Conservation (phyloP, 352 stramenopile species). For the Aphanomyces stellatus region DNA sequence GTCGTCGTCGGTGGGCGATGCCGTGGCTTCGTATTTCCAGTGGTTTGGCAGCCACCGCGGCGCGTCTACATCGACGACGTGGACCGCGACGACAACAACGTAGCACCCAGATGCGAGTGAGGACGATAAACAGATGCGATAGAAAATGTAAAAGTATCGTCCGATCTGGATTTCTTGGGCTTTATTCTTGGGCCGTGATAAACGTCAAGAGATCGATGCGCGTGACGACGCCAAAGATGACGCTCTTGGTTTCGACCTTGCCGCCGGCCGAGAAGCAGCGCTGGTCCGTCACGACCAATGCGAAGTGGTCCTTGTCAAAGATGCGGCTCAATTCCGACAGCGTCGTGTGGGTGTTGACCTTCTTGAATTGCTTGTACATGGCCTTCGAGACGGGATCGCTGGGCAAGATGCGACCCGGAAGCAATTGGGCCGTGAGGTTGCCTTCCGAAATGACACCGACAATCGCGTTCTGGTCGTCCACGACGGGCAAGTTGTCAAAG, state of each 20-base stretch:
- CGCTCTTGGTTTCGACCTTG: slow-evolving; percentile 59
- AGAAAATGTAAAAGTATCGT: too few relatives aligned
- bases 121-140: too few relatives aligned
- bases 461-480: slow-evolving; percentile 81
- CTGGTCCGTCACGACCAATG: slow-evolving; percentile 91
- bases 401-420: slow-evolving; percentile 78
- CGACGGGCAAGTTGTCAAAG: slow-evolving; percentile 73
- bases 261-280: slow-evolving; percentile 80
- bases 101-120: too few relatives aligned
- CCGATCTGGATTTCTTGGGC: too few relatives aligned
- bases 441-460: slow-evolving; percentile 94
- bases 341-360: slow-evolving; percentile 85
- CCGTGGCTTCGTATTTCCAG: too few relatives aligned
- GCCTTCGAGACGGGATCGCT: slow-evolving; percentile 84
- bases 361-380: slow-evolving; percentile 96
- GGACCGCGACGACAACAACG: too few relatives aligned
- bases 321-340: slow-evolving; percentile 89
- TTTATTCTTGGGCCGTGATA: slow-evolving; percentile 60
- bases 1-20: too few relatives aligned
- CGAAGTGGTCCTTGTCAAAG: slow-evolving; percentile 95
- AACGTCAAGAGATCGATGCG: slow-evolving; percentile 95
- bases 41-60: too few relatives aligned
- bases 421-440: slow-evolving; percentile 90
- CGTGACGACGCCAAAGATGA: slow-evolving; percentile 94
- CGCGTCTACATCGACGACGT: too few relatives aligned